Base-by-base conservation (phyloP, 495 filamentous ascomycete species). In the Talaromyces wortmannii region DNA sequence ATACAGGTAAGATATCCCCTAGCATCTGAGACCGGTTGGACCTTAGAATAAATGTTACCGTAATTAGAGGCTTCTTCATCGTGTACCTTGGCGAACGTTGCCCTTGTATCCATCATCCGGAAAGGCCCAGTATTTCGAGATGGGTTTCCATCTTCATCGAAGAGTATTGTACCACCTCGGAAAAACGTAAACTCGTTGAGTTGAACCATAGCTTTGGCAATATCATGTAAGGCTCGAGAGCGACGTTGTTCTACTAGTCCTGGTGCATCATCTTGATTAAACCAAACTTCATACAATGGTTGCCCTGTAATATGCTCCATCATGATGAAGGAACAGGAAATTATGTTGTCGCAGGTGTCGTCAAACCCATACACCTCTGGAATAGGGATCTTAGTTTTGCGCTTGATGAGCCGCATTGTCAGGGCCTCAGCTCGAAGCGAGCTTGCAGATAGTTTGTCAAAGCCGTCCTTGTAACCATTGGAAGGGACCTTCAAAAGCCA, bases 151-250 rank as follows among this genome's bases (percentile, higher is more conserved):
- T 40, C 36, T 40, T 59, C 54, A 13, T 55, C 44, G 53, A 70
- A 71, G 3, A 55, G 16, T 30, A 63, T 17, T 6, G 30, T 11
- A 4, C 68, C 67, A 2, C 61, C 58, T 6, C 44, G 45, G 6
- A 44, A 36, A 45, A 62, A 68, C n/a, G 61, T 42, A 31, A 70
- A 65, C 10, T 55, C 55, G n/a, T 48, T 44, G 0, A 75, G 61
- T 55, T 70, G 63, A 2, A 56, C 55, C 65, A 75, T 70, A 16
- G 64, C 65, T 10, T 33, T 18, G 1, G 71, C 68, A 29, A 73
- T 52, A 5, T 45, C 57, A 50, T 58, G 47, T 8, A 71, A 53
- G 16, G 60, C 48, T 23, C 60, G 61, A 17, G 45, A 52, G 29
- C 68, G 66, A 31, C 55, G 60, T 52, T 31, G 13, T n/a, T 53